These are phyloP conservation scores for Mycena venus DNA, from an alignment of 768 basidiomycete genomes.

Conservation along the genomic window DNA sequence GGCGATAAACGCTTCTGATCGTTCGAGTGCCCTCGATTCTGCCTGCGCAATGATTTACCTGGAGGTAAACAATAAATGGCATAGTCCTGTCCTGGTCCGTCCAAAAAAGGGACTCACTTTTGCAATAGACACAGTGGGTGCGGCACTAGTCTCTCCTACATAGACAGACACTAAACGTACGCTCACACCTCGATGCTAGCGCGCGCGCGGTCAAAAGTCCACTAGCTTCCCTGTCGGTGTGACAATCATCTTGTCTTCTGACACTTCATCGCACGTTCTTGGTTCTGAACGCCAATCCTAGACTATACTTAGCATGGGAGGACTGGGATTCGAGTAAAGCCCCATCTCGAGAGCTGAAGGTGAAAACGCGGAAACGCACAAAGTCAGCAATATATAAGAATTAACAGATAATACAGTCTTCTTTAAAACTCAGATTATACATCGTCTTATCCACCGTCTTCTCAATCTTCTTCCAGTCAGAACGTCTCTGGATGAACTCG, in stretches of 20 bases:
- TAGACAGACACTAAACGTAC: no score
- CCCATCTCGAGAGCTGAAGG: no score
- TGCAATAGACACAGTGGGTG: no score
- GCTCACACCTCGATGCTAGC: no score
- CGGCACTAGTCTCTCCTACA: no score
- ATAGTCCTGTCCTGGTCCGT: no score
- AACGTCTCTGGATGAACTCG: slow-evolving; percentile 94
- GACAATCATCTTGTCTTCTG: not conserved
- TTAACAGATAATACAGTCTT: slow-evolving; percentile 81
- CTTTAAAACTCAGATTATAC: slow-evolving; percentile 94
- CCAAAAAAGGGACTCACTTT: no score
- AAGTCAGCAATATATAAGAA: not conserved
- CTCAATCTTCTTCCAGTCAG: slow-evolving; percentile 99
- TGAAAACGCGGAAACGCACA: not conserved
- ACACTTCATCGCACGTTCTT: not conserved
- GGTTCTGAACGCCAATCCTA: no score
- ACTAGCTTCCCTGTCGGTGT: no score
- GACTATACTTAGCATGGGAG: not conserved
- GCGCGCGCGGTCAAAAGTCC: no score
- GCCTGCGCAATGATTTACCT: not conserved
- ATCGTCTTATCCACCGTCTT: slow-evolving; percentile 95
- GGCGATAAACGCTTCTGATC: no score
- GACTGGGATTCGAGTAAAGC: no score
- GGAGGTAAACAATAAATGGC: not conserved
- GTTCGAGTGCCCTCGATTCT: not conserved